Base-by-base conservation (phyloP, 352 stramenopile species). In the Pythium plurisporium region DNA sequence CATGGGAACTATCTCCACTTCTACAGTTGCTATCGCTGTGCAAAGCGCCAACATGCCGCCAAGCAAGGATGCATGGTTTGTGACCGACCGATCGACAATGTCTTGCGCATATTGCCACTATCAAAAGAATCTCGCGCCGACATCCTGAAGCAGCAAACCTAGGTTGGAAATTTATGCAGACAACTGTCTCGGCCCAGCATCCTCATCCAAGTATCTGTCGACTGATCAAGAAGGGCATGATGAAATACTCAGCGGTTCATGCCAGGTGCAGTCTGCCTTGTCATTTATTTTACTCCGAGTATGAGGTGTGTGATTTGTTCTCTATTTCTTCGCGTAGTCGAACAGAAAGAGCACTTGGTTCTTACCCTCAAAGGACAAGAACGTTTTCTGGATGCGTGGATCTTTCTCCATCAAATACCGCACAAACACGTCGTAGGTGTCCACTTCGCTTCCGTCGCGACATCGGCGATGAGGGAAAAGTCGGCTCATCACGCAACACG, bases 401-500 rank as follows among this genome's bases (percentile, higher is more conserved):
- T 94, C 67, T 51, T 96, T 96, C 48, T 88, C 78, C 40, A 76
- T 58, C 22, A 97, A 62, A 59, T 96, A 96, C 38, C 53, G 63
- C 25, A 96, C 73, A 36, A 97, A 87, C 20, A 83, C 67, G 14
- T 91, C 77, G 65, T 96, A 94, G 8, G 72, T 92, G 23, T 81
- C 77, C 7, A 97, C 86, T 14, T 63, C 59, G 20, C 66, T 86
- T 19, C 78, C 80, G 58, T 89, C 75, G 25, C 51, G 67, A 41
- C 72, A 83, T 30, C 59, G 59, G 9, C 81, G 86, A 44, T 85
- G 54, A 0, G 88, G 90, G 71, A 98, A 98, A 46, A 96, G 67
- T 1, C 81, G 87, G 40, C 88, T 96, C 80, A 98, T 98, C 27
- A 98, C 94, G 59, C 95, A 98, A 53, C 96, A 99, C 19, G 96